Evolutionary conservation across 441 rosid species (phyloP).

Genomic region (Bruguiera hainesii): DNA sequence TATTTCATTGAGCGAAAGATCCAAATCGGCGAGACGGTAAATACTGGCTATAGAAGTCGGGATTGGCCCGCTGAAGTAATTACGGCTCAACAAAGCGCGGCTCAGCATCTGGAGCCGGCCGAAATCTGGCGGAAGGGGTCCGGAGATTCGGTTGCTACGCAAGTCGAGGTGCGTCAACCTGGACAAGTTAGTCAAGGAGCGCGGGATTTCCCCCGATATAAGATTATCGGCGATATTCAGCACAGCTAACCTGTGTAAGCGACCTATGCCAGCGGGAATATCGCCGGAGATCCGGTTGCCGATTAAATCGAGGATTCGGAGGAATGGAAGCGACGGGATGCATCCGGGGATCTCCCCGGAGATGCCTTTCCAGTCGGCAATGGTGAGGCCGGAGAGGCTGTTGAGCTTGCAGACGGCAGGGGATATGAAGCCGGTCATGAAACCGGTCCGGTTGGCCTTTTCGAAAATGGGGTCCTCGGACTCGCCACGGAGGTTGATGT

Average conservation of each 20-base stretch:
- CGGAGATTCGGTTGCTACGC: conserved; percentile 60
- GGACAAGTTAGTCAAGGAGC: conserved; percentile 52
- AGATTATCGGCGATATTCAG: conserved; percentile 75
- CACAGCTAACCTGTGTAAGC: conserved; percentile 56
- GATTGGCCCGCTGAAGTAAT: conserved; percentile 50
- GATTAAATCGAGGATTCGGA: conserved; percentile 66
- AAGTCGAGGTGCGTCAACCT: conserved; percentile 79
- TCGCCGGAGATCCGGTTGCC: conserved; percentile 66
- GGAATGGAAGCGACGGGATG: conserved; percentile 51
- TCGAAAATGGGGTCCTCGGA: conserved; percentile 79
- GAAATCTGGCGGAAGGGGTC: conserved; percentile 52
- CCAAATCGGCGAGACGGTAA: conserved; percentile 77
- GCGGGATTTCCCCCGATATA: conserved; percentile 59
- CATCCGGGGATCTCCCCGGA: conserved; percentile 75
- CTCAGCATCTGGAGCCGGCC: conserved; percentile 66
- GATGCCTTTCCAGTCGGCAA: conserved; percentile 91
- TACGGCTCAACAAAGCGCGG: conserved; percentile 71
- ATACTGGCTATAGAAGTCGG: conserved; percentile 56
- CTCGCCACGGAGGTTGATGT: conserved; percentile 82
- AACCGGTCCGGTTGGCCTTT: conserved; percentile 60
- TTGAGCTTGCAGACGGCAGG: conserved; percentile 69
- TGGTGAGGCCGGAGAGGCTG: conserved; percentile 46
- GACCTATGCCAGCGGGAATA: conserved; percentile 61
- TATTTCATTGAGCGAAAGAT: conserved; percentile 61
- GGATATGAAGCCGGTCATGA: conserved; percentile 73